Evolutionary conservation across 2,329 filamentous ascomycete species (phyloP), one percentile per base, ranked within the genome.

Genomic region (Trichoderma lentiforme): DNA sequence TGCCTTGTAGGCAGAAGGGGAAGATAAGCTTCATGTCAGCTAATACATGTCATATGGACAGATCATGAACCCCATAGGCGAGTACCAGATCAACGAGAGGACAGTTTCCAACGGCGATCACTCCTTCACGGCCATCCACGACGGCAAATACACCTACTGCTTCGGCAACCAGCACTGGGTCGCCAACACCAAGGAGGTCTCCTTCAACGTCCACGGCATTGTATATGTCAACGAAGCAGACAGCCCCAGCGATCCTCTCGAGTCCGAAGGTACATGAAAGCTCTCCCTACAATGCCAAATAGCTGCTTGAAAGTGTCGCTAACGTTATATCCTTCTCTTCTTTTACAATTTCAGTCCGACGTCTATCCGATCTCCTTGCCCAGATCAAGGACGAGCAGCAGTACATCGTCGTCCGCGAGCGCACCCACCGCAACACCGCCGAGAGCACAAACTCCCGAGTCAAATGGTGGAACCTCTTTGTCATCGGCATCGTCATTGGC

Each of bases 391-490:
- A 98, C 82, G 96, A 99, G 86, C 96, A 99, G 85, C 90, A 91
- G 77, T 99, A 99, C 86, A 98, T 99, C 79, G 91, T 99, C 74
- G 85, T 98, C 72, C 92, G 96, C 77, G 96, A 99, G 86, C 90
- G 96, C 79, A 97, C 93, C 77, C 96, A 99, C 87, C 90, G 96
- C 81, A 99, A 99, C 86, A 99, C 96, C 11, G 96, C 96, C 75
- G 96, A 99, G 86, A 98, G 95, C 88, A 99, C 96, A 79, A 99
- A 99, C 83, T 89, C 90, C 77, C 89, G 96, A 76, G 96, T 99
- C 81, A 99, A 99, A 87, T 99, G 96, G 96, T 99, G 96, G 96
- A 98, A 96, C 83, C 89, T 98, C 78, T 98, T 98, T 83, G 95
- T 99, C 84, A 90, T 99, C 75, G 88, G 90, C 71, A 91, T 98